These are phyloP conservation scores for Pyricularia sp. DNA, from an alignment of 2,329 filamentous ascomycete genomes.

Conservation along the genomic window DNA sequence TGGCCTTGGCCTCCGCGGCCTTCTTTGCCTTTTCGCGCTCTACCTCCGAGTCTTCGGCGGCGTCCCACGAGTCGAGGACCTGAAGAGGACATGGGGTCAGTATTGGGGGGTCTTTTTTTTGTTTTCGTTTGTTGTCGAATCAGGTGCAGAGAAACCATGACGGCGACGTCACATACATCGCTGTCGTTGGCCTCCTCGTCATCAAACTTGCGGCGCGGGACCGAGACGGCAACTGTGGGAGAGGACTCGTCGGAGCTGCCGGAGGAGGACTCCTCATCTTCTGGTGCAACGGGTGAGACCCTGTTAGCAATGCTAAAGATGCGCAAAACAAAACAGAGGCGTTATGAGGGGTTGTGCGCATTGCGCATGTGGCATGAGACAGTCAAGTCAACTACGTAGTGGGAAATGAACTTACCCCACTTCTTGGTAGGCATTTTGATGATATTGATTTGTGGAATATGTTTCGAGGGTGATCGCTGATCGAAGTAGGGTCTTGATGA, in stretches of 20 bases:
- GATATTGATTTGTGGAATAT: not conserved
- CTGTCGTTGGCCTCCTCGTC: conserved; percentile 79
- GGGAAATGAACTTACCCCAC: conserved; percentile 28
- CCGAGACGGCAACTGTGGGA: conserved; percentile 21
- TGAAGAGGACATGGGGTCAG: conserved; percentile 23
- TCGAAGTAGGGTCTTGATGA: not conserved
- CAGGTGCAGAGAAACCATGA: not conserved
- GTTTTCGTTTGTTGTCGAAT: not conserved
- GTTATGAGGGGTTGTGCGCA: not conserved
- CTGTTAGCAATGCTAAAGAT: not conserved
- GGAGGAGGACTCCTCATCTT: conserved; percentile 27
- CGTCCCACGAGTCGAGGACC: conserved; percentile 96
- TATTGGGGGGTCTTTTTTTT: not conserved
- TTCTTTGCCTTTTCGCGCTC: conserved; percentile 93
- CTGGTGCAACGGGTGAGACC: conserved; percentile 6
- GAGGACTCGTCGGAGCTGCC: conserved; percentile 24
- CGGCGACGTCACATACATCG: conserved; percentile 52
- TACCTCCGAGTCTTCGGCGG: conserved; percentile 90
- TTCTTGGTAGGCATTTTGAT: conserved; percentile 25
- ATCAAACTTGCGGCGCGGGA: conserved; percentile 65
- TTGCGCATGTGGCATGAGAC: not conserved
- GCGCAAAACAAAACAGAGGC: not conserved
- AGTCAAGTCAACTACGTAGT: not conserved
- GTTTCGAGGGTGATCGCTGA: not conserved
- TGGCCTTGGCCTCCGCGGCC: conserved; percentile 75